Evolutionary conservation across 2,329 filamentous ascomycete species (phyloP), one percentile per base, ranked within the genome.

Genomic region (Colletotrichum tanaceti): DNA sequence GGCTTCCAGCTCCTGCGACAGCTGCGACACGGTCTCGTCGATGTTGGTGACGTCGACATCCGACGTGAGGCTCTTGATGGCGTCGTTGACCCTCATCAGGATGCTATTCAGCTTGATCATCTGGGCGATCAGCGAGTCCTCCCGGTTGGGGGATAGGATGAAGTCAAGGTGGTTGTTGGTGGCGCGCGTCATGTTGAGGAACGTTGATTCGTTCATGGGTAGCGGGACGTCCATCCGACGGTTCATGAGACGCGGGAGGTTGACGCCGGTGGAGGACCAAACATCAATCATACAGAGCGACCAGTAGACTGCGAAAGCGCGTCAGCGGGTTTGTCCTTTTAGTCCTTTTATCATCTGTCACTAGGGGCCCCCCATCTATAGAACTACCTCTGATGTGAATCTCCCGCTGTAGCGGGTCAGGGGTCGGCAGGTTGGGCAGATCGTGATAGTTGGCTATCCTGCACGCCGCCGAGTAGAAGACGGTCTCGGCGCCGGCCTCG

Each of bases 31-130:
- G 2, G 75, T 71, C n/a, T 72, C 70, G 20, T 73, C 72, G 46
- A 75, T 62, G 58, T 81, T 81, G 5, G 63, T 64, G 6, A 71
- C 70, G 5, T 58, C 35, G 14, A 68, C 55, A 32, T 71, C 70
- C 1, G 70, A 71, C 9, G 70, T 71, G 3, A 71, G 68, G 3
- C 68, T 64, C 60, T 71, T 71, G 43, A 71, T 71, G 44, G 80
- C 72, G 38, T 80, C 77, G 63, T 82, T 79, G 59, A 84, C 80
- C 46, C 79, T 74, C 18, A 77, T 73, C 11, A 84, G 75, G 11
- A 83, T 72, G 18, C 70, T 70, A 55, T 75, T 75, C n/a, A 76
- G 71, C 58, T 71, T 73, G 46, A 75, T 70, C 73, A 75, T 74
- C 44, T 75, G 70, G 2, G 65, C 66, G 14, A 72, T 64, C 5